phyloP scores from a whole-genome alignment of 2,329 filamentous ascomycete genomes.

The Simplicillium aogashimaense region DNA sequence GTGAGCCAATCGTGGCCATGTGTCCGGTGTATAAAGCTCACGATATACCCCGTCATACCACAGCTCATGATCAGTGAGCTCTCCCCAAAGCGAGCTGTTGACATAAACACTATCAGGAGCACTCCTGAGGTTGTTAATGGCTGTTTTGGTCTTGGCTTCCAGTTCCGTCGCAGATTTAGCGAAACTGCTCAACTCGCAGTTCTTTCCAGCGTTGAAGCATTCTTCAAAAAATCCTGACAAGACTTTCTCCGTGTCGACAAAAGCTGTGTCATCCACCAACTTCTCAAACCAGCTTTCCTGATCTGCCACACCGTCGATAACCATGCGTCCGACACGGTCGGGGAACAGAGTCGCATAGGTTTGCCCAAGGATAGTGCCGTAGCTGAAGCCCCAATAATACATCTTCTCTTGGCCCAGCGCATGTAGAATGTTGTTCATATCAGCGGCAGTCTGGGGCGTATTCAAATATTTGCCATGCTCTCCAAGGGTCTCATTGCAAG shows the following conservation, averaged over 20 bases:
- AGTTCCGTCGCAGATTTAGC: background rate
- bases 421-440: slow-evolving; percentile 40
- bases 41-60: slow-evolving; percentile 26
- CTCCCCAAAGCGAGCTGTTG: slow-evolving; percentile 26
- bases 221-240: slow-evolving; percentile 4
- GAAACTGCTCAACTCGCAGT: slow-evolving; percentile 1
- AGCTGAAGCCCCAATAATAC: slow-evolving; percentile 31
- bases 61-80: slow-evolving; percentile 24
- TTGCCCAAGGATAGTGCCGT: slow-evolving; percentile 20
- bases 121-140: slow-evolving; percentile 2
- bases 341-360: slow-evolving; percentile 18
- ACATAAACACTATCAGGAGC: slow-evolving; percentile 23
- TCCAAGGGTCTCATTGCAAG: slow-evolving; percentile 33
- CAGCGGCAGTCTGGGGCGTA: slow-evolving; percentile 38
- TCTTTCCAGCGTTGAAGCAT: slow-evolving; percentile 1
- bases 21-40: slow-evolving; percentile 24
- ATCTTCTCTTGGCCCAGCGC: slow-evolving; percentile 21
- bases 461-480: slow-evolving; percentile 34
- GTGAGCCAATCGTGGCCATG: slow-evolving; percentile 24
- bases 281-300: slow-evolving; percentile 2
- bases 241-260: background rate
- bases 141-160: background rate
- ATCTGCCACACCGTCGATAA: slow-evolving; percentile 11
- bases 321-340: slow-evolving; percentile 7
- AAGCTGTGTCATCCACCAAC: background rate